Conservation (phyloP, 2,329 filamentous ascomycete species). For the Fusarium bactridioides region DNA sequence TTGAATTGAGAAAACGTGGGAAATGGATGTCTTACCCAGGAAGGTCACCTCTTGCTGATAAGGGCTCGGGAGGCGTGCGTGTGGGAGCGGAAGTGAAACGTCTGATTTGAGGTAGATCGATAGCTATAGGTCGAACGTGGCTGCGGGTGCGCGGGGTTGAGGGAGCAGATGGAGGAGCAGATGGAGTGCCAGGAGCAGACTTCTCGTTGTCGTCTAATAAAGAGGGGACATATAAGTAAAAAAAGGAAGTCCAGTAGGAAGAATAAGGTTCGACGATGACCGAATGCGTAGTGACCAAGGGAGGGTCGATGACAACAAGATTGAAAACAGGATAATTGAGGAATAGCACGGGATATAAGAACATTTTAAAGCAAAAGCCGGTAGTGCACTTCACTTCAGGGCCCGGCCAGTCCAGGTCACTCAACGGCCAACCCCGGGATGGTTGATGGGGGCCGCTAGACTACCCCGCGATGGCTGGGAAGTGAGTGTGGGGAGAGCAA, state of each 20-base stretch:
- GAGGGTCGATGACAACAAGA: conserved; percentile 23
- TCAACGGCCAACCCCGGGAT: conserved; percentile 32
- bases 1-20: neutral
- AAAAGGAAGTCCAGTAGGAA: neutral
- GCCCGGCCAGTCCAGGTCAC: conserved; percentile 16
- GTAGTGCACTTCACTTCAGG: neutral
- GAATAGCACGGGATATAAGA: conserved; percentile 27
- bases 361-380: conserved; percentile 15
- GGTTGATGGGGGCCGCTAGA: conserved; percentile 30
- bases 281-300: neutral
- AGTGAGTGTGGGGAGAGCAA: conserved; percentile 30
- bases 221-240: conserved; percentile 16
- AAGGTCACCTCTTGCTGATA: conserved; percentile 67
- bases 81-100: conserved; percentile 51
- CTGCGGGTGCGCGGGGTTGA: conserved; percentile 33
- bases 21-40: conserved; percentile 57
- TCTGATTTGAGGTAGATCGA: conserved; percentile 56
- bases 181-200: conserved; percentile 24
- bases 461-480: conserved; percentile 39
- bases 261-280: neutral
- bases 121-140: conserved; percentile 60
- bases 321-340: conserved; percentile 28
- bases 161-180: conserved; percentile 15
- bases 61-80: conserved; percentile 56
- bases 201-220: conserved; percentile 29